Evolutionary conservation across 2,329 filamentous ascomycete genomes (phyloP).

Genomic region (Fusarium lyarnte): DNA sequence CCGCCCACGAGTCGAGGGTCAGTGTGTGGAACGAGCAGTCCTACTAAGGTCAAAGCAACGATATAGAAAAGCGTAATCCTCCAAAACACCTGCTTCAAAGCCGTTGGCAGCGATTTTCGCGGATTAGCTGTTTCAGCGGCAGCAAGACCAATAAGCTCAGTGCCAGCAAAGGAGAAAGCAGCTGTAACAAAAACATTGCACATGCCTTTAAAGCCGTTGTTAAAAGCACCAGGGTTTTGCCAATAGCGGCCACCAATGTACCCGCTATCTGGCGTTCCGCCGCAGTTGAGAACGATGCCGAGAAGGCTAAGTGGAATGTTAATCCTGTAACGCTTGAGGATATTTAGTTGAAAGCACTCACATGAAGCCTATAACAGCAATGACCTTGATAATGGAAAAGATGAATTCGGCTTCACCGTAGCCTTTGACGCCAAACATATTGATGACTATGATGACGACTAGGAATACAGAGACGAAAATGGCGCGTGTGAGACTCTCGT

Average conservation of each 20-base stretch:
- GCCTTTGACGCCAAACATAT: slow-evolving; percentile 86
- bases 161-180: slow-evolving; percentile 80
- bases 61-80: slow-evolving; percentile 92
- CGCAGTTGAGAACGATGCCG: slow-evolving; percentile 85
- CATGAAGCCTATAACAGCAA: slow-evolving; percentile 90
- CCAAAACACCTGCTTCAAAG: slow-evolving; percentile 96
- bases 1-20: slow-evolving; percentile 69
- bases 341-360: slow-evolving; percentile 52
- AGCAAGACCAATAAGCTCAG: slow-evolving; percentile 79
- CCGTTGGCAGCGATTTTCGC: slow-evolving; percentile 82
- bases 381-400: slow-evolving; percentile 86
- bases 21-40: slow-evolving; percentile 81
- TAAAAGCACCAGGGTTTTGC: slow-evolving; percentile 82
- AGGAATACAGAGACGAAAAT: slow-evolving; percentile 89
- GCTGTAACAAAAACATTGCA: slow-evolving; percentile 81
- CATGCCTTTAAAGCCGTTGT: slow-evolving; percentile 85
- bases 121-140: slow-evolving; percentile 84
- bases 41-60: slow-evolving; percentile 81
- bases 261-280: slow-evolving; percentile 75
- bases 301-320: slow-evolving; percentile 68
- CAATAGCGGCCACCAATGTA: slow-evolving; percentile 87
- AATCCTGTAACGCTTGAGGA: slow-evolving; percentile 43
- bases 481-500: slow-evolving; percentile 68
- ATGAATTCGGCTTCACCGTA: slow-evolving; percentile 92
- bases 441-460: slow-evolving; percentile 78